Base-by-base conservation (phyloP, 176 grass and related monocot species). In the Bothriochloa decipiens region DNA sequence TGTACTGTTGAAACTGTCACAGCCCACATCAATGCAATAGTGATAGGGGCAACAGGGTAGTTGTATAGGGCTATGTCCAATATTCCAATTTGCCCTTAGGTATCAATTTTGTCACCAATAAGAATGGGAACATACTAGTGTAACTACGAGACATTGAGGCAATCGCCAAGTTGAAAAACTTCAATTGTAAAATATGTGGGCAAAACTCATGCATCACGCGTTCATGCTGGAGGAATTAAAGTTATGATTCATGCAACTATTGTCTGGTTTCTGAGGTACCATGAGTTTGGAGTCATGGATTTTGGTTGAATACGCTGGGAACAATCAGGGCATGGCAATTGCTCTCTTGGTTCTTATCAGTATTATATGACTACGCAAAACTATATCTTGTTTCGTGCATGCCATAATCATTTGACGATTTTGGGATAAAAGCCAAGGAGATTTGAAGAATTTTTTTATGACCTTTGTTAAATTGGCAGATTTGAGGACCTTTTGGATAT, bases 61-160 rank as follows among this genome's bases (percentile, higher is more conserved):
- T 37, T 67, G 72, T 55, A n/a, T 75, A 66, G 58, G 64, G 14
- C n/a, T 29, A 28, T 69, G 32, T 52, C 36, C 45, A 66, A 84
- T 58, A 43, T 52, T 37, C 45, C 49, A 84, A 64, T 26, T 71
- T 75, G 32, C 29, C 42, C 42, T 29, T n/a, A 50, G 11, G 3
- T 75, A 75, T 26, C 40, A 83, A 36, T 83, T 47, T 65, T 83
- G 82, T 52, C 35, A 12, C 29, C 28, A 26, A 6, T 46, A 36
- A 65, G 60, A 73, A 62, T 29, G 27, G 8, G 70, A 50, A 50
- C 8, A 22, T 83, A 33, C 18, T 43, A 43, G 8, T 70, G 53
- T 33, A 64, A 64, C 40, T 36, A 29, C 20, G 43, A 36, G 9
- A 2, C 17, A 7, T 68, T 36, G 28, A 52, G 3, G 40, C 42